Conservation (phyloP, 2,329 filamentous ascomycete genomes). For the Colletotrichum musae region DNA sequence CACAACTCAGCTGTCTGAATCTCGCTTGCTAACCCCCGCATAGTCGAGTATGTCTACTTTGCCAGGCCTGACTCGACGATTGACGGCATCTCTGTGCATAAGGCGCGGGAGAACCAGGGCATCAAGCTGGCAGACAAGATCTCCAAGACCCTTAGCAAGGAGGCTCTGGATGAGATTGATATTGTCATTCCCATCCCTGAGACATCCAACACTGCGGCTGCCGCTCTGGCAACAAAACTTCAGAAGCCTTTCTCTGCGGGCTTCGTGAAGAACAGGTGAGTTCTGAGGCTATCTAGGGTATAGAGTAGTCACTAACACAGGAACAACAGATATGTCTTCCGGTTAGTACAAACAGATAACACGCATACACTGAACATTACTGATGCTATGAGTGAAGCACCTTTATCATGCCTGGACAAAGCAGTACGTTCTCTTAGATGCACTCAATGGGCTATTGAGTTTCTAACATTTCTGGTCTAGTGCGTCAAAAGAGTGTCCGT, state of each 20-base stretch:
- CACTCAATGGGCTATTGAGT: neutral
- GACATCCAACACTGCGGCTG: constrained; percentile 86
- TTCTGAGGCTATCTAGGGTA: neutral
- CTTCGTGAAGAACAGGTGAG: constrained; percentile 91
- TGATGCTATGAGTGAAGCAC: constrained; percentile 63
- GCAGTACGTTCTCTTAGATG: constrained; percentile 45
- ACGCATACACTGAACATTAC: neutral
- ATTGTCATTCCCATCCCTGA: constrained; percentile 82
- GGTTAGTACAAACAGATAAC: constrained; percentile 7
- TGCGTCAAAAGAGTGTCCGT: constrained; percentile 87
- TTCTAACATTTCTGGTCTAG: constrained; percentile 44
- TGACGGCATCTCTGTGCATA: constrained; percentile 89
- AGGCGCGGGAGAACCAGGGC: constrained; percentile 89
- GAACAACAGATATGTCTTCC: constrained; percentile 71
- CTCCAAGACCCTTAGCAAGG: constrained; percentile 74
- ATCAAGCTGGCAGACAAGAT: constrained; percentile 83
- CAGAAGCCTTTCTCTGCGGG: constrained; percentile 84
- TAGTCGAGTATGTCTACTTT: constrained; percentile 90
- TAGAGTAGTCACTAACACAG: constrained; percentile 59
- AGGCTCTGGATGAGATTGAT: constrained; percentile 83
- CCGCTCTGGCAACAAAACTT: constrained; percentile 80
- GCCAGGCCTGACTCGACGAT: constrained; percentile 86
- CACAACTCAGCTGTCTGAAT: neutral
- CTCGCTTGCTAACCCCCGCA: neutral
- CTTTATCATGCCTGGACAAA: constrained; percentile 85